Base-by-base conservation (phyloP, 1,139 yeast species). In the Spathaspora jeffriesii region DNA sequence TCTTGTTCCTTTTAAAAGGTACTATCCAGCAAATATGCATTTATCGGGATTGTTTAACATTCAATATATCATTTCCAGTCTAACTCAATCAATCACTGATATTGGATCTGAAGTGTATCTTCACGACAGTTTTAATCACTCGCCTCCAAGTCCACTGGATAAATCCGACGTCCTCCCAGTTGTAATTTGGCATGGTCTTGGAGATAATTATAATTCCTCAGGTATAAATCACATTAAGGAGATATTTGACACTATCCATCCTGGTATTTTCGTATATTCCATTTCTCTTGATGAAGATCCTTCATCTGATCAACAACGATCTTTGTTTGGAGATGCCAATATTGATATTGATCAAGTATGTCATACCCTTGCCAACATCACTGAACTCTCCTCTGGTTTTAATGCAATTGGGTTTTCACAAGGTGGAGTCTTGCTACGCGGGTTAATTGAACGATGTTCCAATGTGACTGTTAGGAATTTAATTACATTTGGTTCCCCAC, bases 181-280 rank as follows among this genome's bases (percentile, higher is more conserved):
- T 3, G 89, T 88, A 2, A 59, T 88, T 39, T 88, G 96, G 96
- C 96, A 88, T 58, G 96, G 96, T 0, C 73, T 88, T 57, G 95
- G 96, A 0, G 96, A 88, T 61, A 73, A 79, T 17, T 88, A 83
- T 59, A 79, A 85, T 58, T 82, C 91, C 0, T 64, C 78, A 0
- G 82, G 87, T 1, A 81, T 87, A 70, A 67, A 64, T 36, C 62
- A 71, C n/a, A 78, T 78, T 2, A 64, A 68, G 4, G 72, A 71
- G 1, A 53, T 78, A 1, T 66, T 87, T 6, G 58, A 69, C 27
- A 63, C 67, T 10, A 62, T 67, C 4, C 67, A 78, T 46, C 90
- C 91, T 0, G 80, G 72, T 1, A 67, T 78, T 0, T 73, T 64
- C 45, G 76, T 84, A 0, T 79, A 84, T 57, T 73, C 88, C 0